Evolutionary conservation across 768 basidiomycete species (phyloP).

Genomic region (Boletus vermiculosoides): DNA sequence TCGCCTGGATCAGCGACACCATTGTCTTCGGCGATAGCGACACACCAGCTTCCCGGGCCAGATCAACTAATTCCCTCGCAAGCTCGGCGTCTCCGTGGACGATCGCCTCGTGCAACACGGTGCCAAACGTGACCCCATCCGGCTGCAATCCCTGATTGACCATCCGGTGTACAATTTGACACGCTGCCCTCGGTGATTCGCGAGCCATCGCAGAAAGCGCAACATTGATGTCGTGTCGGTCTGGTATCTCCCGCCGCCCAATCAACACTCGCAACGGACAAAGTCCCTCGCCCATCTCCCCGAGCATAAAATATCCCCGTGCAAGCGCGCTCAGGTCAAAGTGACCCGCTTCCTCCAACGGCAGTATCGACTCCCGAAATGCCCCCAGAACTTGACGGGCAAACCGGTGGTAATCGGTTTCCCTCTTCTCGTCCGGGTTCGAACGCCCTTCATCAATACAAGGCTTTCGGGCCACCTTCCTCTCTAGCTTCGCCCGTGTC

Average conservation of each 20-base stretch:
- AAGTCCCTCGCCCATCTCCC: slow-evolving; percentile 47
- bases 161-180: slow-evolving; percentile 52
- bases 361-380: slow-evolving; percentile 44
- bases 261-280: slow-evolving; percentile 46
- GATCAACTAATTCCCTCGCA: slow-evolving; percentile 41
- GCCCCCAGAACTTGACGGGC: slow-evolving; percentile 43
- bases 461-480: not conserved
- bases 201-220: slow-evolving; percentile 54
- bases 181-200: slow-evolving; percentile 46
- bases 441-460: not conserved
- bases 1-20: slow-evolving; percentile 45
- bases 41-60: slow-evolving; percentile 37
- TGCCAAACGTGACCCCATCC: slow-evolving; percentile 56
- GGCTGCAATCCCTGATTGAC: slow-evolving; percentile 45
- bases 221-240: slow-evolving; percentile 65
- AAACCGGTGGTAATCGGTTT: slow-evolving; percentile 35
- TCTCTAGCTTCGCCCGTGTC: slow-evolving; percentile 16
- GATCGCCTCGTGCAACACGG: slow-evolving; percentile 59
- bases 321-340: slow-evolving; percentile 57
- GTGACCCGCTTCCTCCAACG: slow-evolving; percentile 49
- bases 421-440: not conserved
- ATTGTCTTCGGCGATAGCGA: slow-evolving; percentile 50
- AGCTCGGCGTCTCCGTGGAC: slow-evolving; percentile 43
- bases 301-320: slow-evolving; percentile 59
- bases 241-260: slow-evolving; percentile 51